phyloP scores from a whole-genome alignment of 352 stramenopile genomes.

The Globisporangium iwayamae region DNA sequence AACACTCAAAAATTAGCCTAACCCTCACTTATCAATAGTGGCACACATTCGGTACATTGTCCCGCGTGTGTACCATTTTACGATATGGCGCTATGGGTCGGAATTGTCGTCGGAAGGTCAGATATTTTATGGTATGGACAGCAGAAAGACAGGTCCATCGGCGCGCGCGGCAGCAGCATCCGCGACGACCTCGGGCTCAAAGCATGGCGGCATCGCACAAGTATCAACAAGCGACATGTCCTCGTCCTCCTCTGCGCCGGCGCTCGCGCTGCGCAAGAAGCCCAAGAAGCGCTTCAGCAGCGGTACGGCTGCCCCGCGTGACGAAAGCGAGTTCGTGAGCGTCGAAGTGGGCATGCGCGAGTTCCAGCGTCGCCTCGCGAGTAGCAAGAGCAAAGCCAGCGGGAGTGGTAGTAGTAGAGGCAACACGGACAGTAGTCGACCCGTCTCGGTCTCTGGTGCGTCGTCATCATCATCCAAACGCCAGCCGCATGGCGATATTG shows the following conservation, averaged over 20 bases:
- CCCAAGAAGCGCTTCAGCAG: slow-evolving; percentile 25
- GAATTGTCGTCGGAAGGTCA: too few relatives aligned
- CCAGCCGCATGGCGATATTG: neutral
- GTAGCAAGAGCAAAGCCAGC: slow-evolving; percentile 11
- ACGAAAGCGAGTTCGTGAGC: slow-evolving; percentile 72
- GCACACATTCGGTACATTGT: too few relatives aligned
- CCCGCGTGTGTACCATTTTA: too few relatives aligned
- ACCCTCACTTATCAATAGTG: too few relatives aligned
- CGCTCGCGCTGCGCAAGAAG: slow-evolving; percentile 18
- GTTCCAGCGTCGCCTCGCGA: slow-evolving; percentile 52
- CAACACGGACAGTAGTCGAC: slow-evolving; percentile 6
- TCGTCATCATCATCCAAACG: neutral
- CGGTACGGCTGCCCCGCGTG: slow-evolving; percentile 1
- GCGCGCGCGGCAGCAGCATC: neutral
- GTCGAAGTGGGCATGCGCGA: slow-evolving; percentile 71
- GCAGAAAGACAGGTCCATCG: slow-evolving; percentile 28
- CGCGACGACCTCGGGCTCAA: slow-evolving; percentile 8
- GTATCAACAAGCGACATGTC: neutral
- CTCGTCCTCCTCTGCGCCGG: neutral
- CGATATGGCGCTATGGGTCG: too few relatives aligned
- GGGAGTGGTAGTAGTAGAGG: neutral
- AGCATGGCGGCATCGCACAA: slow-evolving; percentile 12
- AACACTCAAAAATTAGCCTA: too few relatives aligned
- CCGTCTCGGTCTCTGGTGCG: neutral
- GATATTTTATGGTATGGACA: too few relatives aligned